Evolutionary conservation across 768 basidiomycete species (phyloP).

Genomic region (Phylloporus sp.): DNA sequence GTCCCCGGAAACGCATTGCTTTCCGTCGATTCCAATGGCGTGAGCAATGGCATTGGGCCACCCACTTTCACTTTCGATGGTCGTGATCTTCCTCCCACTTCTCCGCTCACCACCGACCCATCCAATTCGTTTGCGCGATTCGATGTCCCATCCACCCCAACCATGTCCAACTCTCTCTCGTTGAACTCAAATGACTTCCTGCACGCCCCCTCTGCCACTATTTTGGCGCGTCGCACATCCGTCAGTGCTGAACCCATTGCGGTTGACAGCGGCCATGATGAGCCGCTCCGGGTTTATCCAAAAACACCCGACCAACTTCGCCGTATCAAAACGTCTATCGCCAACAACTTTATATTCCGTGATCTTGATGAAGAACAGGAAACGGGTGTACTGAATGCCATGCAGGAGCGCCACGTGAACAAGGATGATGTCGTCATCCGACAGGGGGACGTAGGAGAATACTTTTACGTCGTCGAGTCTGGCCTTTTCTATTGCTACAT

Average conservation of each 20-base stretch:
- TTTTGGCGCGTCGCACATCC: slow-evolving; percentile 86
- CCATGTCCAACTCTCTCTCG: slow-evolving; percentile 39
- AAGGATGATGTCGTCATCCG: slow-evolving; percentile 88
- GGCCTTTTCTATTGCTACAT: slow-evolving; percentile 85
- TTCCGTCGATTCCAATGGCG: slow-evolving; percentile 40
- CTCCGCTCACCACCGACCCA: slow-evolving; percentile 48
- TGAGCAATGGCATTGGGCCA: slow-evolving; percentile 32
- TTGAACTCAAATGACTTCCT: slow-evolving; percentile 58
- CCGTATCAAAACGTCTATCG: slow-evolving; percentile 84
- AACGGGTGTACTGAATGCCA: slow-evolving; percentile 87
- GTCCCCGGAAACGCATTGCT: slow-evolving; percentile 79
- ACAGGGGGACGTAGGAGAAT: slow-evolving; percentile 96
- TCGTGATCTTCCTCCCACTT: slow-evolving; percentile 58
- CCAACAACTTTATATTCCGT: slow-evolving; percentile 89
- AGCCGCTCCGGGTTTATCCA: slow-evolving; percentile 67
- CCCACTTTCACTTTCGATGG: slow-evolving; percentile 60
- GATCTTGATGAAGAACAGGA: slow-evolving; percentile 97
- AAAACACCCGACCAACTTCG: slow-evolving; percentile 83
- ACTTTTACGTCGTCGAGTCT: slow-evolving; percentile 94
- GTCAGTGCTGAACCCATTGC: slow-evolving; percentile 95
- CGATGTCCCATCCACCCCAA: slow-evolving; percentile 42
- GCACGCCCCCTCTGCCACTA: slow-evolving; percentile 70
- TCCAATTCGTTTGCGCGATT: slow-evolving; percentile 49
- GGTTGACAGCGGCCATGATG: slow-evolving; percentile 63
- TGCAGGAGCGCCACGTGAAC: slow-evolving; percentile 78